Base-by-base conservation (phyloP, 306 rosid species). In the Quillaja saponaria region DNA sequence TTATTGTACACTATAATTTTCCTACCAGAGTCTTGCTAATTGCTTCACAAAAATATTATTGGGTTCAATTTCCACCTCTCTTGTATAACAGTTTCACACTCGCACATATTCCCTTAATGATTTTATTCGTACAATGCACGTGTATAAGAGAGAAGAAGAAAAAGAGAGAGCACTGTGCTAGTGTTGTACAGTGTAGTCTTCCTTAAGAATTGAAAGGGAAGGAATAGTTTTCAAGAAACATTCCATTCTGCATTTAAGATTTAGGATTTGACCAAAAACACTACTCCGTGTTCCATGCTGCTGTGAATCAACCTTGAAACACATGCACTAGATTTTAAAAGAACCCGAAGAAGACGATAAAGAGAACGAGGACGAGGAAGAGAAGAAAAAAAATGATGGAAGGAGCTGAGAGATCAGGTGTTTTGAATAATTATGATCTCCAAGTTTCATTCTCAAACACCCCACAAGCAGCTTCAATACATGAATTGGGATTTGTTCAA, bases 401-500 rank as follows among this genome's bases (percentile, higher is more conserved):
- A 71, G 85, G 91, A 74, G 74, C 40, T 37, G 17, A 55, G 13
- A 78, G 63, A 53, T 69, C 81, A 66, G 86, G 66, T 48, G 74
- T 75, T 77, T 74, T 80, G n/a, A n/a, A n/a, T 7, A 80, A 69
- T 61, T 85, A 85, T 65, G 80, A 90, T 21, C 82, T 82, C 37
- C 90, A 81, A 21, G 80, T 87, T 48, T 81, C 97, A 10, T 87
- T 87, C 82, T 68, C 95, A 39, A 76, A 63, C 55, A 71, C 74
- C 19, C 78, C 80, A 21, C 84, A 74, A 55, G 64, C n/a, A n/a
- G n/a, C n/a, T n/a, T n/a, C 77, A 48, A 81, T 80, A 65, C 85
- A 80, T 3, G 85, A 88, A 35, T 75, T 91, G 86, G 88, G 90
- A 14, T 91, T 85, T 63, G 88, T 80, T 13, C 96, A 88, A 39